Conservation (phyloP, 495 filamentous ascomycete genomes). For the Trichocladium antarcticum region DNA sequence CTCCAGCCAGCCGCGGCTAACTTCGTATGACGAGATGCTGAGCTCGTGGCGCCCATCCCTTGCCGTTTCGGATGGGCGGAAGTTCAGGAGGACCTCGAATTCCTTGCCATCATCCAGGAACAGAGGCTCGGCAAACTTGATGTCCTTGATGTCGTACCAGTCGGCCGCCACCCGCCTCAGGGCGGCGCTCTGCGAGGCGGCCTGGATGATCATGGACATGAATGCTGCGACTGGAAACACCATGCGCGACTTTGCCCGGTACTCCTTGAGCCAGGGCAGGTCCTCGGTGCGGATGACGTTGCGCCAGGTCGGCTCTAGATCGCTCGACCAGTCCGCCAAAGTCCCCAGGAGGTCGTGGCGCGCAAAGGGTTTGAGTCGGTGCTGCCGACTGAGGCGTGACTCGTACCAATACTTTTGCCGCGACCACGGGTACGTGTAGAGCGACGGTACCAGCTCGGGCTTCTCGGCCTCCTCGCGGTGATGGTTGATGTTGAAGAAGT, state of each 20-base stretch:
- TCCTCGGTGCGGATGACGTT: constrained; percentile 35
- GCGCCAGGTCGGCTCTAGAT: constrained; percentile 41
- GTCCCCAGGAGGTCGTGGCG: constrained; percentile 42
- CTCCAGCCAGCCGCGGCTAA: constrained; percentile 24
- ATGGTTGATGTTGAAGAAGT: constrained; percentile 29
- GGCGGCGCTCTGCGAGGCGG: constrained; percentile 16
- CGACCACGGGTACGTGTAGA: constrained; percentile 45
- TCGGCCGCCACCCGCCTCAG: constrained; percentile 22
- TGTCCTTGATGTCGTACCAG: constrained; percentile 15
- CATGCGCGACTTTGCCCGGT: constrained; percentile 28
- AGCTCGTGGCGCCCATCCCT: constrained; percentile 20
- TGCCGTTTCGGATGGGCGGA: constrained; percentile 12
- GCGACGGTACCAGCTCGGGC: constrained; percentile 25
- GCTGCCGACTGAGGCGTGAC: constrained; percentile 33
- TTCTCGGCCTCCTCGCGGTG: constrained; percentile 23
- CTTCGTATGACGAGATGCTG: constrained; percentile 29
- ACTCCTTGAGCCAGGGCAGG: constrained; percentile 41
- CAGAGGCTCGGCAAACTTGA: constrained; percentile 16
- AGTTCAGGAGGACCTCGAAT: constrained; percentile 21
- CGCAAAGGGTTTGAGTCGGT: constrained; percentile 36
- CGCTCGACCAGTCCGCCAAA: constrained; percentile 28
- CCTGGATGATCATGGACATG: constrained; percentile 40
- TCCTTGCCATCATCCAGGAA: constrained; percentile 21
- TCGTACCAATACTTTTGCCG: constrained; percentile 40
- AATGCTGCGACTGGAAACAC: constrained; percentile 41